Evolutionary conservation across 495 filamentous ascomycete species (phyloP).

Genomic region (Parmelia sp.): DNA sequence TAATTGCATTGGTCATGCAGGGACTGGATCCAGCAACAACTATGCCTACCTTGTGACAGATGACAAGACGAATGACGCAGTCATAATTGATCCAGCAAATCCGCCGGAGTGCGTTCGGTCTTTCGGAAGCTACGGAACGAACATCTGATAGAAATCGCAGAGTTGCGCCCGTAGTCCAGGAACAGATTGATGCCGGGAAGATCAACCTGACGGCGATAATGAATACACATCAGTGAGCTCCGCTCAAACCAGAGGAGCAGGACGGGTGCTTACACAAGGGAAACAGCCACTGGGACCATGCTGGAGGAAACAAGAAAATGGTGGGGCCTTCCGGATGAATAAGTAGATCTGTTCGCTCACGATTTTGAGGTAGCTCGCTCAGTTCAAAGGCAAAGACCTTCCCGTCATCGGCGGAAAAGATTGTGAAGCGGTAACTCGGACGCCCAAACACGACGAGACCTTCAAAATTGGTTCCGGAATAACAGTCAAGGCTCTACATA

Average conservation of each 20-base stretch:
- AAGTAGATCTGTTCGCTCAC: neutral
- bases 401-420: constrained; percentile 83
- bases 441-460: constrained; percentile 62
- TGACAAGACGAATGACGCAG: constrained; percentile 85
- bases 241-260: neutral
- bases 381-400: constrained; percentile 52
- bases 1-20: constrained; percentile 40
- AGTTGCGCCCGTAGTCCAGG: constrained; percentile 71
- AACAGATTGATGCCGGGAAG: constrained; percentile 59
- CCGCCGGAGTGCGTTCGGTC: constrained; percentile 68
- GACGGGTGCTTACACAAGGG: constrained; percentile 8
- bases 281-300: constrained; percentile 84
- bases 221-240: constrained; percentile 88
- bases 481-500: constrained; percentile 81
- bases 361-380: constrained; percentile 51
- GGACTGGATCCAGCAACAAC: constrained; percentile 86
- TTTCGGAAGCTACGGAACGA: neutral
- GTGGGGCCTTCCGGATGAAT: constrained; percentile 37
- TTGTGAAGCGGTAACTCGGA: constrained; percentile 70
- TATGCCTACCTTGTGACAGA: constrained; percentile 95
- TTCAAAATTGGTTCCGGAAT: constrained; percentile 82
- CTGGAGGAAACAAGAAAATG: constrained; percentile 80
- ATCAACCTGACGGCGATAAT: constrained; percentile 85
- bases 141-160: constrained; percentile 38
- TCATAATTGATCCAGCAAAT: constrained; percentile 91